These are phyloP conservation scores for Pistacia integerrima DNA, from an alignment of 345 rosid species.

Conservation along the genomic window DNA sequence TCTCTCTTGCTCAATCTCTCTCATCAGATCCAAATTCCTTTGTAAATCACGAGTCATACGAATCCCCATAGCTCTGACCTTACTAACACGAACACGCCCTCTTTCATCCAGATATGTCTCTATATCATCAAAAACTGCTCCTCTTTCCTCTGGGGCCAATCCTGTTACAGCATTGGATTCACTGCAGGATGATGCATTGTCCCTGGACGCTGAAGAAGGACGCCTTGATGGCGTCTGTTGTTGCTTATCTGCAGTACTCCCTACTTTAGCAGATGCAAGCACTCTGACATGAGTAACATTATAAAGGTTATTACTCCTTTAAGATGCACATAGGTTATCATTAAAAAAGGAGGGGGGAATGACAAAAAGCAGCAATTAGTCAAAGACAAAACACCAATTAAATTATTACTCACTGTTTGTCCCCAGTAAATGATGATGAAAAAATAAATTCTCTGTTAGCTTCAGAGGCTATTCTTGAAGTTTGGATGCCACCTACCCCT, in stretches of 20 bases:
- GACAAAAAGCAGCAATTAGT: not conserved
- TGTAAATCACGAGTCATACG: slow-evolving; percentile 95
- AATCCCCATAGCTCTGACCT: slow-evolving; percentile 87
- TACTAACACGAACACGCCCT: slow-evolving; percentile 72
- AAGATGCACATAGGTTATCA: not conserved
- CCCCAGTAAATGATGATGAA: slow-evolving; percentile 85
- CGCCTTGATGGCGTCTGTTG: slow-evolving; percentile 27
- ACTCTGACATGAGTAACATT: slow-evolving; percentile 42
- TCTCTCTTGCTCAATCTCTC: slow-evolving; percentile 64
- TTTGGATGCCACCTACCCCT: slow-evolving; percentile 81
- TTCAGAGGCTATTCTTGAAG: slow-evolving; percentile 94
- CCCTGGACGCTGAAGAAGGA: slow-evolving; percentile 35
- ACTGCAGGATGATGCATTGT: slow-evolving; percentile 27
- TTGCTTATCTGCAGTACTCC: slow-evolving; percentile 43
- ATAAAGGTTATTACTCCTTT: slow-evolving; percentile 12
- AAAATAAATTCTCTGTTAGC: slow-evolving; percentile 93
- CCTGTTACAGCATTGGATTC: slow-evolving; percentile 45
- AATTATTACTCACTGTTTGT: slow-evolving; percentile 72
- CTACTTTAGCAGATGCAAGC: slow-evolving; percentile 56
- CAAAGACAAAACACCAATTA: not conserved
- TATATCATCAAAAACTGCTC: slow-evolving; percentile 49
- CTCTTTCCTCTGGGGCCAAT: slow-evolving; percentile 38
- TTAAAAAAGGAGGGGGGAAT: not conserved
- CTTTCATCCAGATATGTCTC: slow-evolving; percentile 84
- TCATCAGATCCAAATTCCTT: slow-evolving; percentile 92